Evolutionary conservation across 345 rosid genomes (phyloP), one percentile per base, ranked within the genome.

Genomic region (Eucalyptus camaldulensis): DNA sequence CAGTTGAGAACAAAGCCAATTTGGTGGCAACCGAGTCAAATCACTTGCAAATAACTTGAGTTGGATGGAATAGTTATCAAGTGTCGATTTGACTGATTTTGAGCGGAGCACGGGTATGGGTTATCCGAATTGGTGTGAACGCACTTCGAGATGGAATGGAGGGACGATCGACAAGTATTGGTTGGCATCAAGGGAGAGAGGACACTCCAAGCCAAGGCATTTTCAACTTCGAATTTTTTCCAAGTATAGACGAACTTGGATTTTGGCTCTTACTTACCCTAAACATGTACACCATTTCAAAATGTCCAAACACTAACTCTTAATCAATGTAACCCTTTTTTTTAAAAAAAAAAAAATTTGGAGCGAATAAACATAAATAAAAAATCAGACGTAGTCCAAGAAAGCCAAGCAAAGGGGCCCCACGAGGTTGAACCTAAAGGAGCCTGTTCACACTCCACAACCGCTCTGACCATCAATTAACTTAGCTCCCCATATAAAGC

Each of bases 51-150:
- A 10, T 37, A 72, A 37, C 83, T 33, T 11, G 25, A 19, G 25
- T 37, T 31, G 25, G 45, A 72, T 72, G 5, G 25, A 0, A 69
- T 22, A 17, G 4, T 17, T 33, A 9, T 69, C 80, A 37, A 19
- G 43, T 10, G 24, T 10, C 5, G 45, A 72, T 72, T 37, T 10
- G 81, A 6, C 27, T 37, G 7, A 1, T 33, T 37, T 37, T 1
- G 8, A 37, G 81, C 8, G 0, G 27, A 72, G 45, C 81, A 19
- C 5, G 27, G 13, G 45, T 0, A 1, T 72, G 1, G 81, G 14
- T 43, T 37, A 72, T 72, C 0, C 22, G 5, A 33, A 37, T 33
- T 9, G 2, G 43, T 17, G 43, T 33, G 24, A 16, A 69, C 43
- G 24, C 80, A 69, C 80, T 31, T 5, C 12, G 8, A 76, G 47